Percentiles rank a stretch among this genome's conserved stretches.
Conservation (phyloP, 2,329 filamentous ascomycete genomes). For the Alternaria gansuensis region DNA sequence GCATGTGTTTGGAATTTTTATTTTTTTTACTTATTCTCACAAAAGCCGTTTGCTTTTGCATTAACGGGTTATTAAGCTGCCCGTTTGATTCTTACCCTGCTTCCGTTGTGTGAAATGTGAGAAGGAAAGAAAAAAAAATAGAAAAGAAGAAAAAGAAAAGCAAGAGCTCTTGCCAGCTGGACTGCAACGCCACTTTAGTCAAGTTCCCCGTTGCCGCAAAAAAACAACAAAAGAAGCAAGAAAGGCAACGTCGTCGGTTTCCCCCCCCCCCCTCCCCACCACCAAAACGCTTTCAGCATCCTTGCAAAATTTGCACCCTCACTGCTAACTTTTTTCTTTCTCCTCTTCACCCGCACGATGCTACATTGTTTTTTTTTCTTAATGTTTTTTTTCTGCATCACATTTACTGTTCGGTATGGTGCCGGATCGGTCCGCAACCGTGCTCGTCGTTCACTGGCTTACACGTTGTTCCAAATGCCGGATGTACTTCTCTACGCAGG, state of each 20-base stretch:
- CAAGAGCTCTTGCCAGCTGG: neutral
- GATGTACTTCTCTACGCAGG: constrained; percentile 3
- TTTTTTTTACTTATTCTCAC: constrained; percentile 1
- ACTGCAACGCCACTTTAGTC: neutral
- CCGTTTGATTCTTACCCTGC: constrained; percentile 9
- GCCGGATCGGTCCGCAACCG: constrained; percentile 4
- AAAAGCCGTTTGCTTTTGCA: constrained; percentile 12
- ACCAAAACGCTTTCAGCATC: neutral
- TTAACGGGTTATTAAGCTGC: constrained; percentile 4
- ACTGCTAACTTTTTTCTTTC: neutral
- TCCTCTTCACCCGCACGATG: neutral
- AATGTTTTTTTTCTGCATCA: neutral
- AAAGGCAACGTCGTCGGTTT: constrained; percentile 2
- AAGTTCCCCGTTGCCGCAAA: neutral
- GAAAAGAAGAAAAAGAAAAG: neutral
- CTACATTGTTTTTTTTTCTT: neutral
- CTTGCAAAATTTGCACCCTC: neutral
- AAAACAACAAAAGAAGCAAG: constrained; percentile 5
- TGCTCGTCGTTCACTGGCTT: constrained; percentile 4
- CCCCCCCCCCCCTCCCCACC: constrained; percentile 1
- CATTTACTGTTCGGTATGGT: constrained; percentile 8
- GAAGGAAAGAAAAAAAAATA: too few species aligned
- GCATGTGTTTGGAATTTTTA: neutral
- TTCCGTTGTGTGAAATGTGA: neutral
- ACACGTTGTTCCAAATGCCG: constrained; percentile 8